Evolutionary conservation across 2,329 filamentous ascomycete species (phyloP).

Genomic region (Epichloe festucae): DNA sequence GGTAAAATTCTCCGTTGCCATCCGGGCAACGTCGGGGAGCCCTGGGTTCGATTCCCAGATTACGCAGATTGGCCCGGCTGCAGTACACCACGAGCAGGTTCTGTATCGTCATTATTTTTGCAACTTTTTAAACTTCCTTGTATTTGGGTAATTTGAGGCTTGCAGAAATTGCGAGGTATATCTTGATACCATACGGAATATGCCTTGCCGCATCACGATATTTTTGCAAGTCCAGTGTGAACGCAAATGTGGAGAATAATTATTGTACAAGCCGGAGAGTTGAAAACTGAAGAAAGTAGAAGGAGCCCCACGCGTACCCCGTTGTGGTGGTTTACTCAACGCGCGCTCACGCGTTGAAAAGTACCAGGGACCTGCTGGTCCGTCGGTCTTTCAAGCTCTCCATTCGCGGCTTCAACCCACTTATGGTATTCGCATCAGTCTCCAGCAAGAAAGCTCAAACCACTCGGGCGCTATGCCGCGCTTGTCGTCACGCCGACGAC

Average conservation of each 20-base stretch:
- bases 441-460: background rate
- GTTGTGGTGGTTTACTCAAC: background rate
- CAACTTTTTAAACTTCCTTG: no score
- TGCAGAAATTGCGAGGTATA: no score
- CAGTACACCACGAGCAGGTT: fast-evolving
- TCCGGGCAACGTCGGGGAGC: slow-evolving; percentile 18
- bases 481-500: slow-evolving; percentile 25
- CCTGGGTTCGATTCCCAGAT: slow-evolving; percentile 23
- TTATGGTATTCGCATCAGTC: background rate
- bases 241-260: background rate
- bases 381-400: background rate
- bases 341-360: background rate
- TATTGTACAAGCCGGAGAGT: background rate
- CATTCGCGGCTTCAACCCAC: background rate
- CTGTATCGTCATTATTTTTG: fast-evolving
- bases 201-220: no score
- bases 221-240: no score
- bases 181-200: no score
- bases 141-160: no score
- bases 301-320: background rate
- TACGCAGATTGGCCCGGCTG: slow-evolving; percentile 10
- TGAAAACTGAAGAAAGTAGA: background rate
- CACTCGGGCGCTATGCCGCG: slow-evolving; percentile 15
- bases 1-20: slow-evolving; percentile 25
- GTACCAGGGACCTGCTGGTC: background rate